Evolutionary conservation across 495 filamentous ascomycete species (phyloP).

Genomic region (Neurospora sp.): DNA sequence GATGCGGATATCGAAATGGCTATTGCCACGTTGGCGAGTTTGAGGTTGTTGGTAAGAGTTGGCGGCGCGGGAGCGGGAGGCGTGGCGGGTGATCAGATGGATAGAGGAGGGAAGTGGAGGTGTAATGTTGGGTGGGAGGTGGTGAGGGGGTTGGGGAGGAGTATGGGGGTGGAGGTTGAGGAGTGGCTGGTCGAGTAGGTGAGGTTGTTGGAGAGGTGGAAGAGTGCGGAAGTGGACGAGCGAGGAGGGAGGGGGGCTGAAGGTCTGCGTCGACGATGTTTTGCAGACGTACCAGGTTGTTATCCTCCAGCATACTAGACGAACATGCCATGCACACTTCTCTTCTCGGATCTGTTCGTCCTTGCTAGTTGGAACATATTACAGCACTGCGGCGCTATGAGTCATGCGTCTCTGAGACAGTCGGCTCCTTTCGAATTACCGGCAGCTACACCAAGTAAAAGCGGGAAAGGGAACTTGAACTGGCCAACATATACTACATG

Average conservation of each 20-base stretch:
- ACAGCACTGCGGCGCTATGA: background rate
- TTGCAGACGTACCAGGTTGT: background rate
- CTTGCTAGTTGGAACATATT: background rate
- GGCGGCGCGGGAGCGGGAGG: slow-evolving; percentile 26
- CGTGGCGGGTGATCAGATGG: slow-evolving; percentile 42
- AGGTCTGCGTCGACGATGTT: background rate
- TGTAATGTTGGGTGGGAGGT: slow-evolving; percentile 70
- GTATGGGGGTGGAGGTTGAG: slow-evolving; percentile 61
- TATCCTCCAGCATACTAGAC: too few species aligned
- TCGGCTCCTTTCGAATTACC: background rate
- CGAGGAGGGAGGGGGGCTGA: too few species aligned
- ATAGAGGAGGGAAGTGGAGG: slow-evolving; percentile 59
- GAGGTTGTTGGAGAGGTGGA: background rate
- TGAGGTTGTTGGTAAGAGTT: slow-evolving; percentile 59
- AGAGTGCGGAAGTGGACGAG: background rate
- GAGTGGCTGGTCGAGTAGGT: slow-evolving; percentile 55
- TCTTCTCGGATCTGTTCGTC: background rate
- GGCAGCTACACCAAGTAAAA: background rate
- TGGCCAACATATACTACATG: background rate
- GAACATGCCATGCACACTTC: background rate
- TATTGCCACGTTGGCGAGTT: slow-evolving; percentile 68
- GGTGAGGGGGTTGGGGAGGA: slow-evolving; percentile 50
- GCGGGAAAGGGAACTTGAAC: background rate
- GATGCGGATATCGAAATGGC: slow-evolving; percentile 58
- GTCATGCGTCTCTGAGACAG: background rate